Evolutionary conservation across 352 stramenopile genomes (phyloP).

Genomic region (Pythium volutum): DNA sequence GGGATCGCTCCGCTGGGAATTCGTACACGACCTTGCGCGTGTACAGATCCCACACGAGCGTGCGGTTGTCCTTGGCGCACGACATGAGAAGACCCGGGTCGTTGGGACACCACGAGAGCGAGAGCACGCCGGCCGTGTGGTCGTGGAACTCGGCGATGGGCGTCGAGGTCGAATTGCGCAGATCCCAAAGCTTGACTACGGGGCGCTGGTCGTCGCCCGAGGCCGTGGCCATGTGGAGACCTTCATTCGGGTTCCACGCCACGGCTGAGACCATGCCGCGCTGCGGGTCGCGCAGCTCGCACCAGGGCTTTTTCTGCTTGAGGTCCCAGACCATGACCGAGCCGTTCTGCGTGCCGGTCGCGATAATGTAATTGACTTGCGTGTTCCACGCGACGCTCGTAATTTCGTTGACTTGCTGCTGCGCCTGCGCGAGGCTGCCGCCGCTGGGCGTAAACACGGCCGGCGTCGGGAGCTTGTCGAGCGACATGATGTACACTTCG

Average conservation of each 20-base stretch:
- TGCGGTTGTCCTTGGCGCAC: constrained; percentile 98
- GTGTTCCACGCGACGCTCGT: constrained; percentile 97
- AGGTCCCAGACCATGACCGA: constrained; percentile 97
- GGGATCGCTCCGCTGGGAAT: constrained; percentile 74
- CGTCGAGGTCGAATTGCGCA: constrained; percentile 97
- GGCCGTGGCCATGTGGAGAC: constrained; percentile 96
- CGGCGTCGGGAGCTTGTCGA: constrained; percentile 89
- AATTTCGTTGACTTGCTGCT: constrained; percentile 82
- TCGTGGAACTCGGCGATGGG: constrained; percentile 94
- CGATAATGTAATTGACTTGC: constrained; percentile 97
- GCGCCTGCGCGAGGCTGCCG: constrained; percentile 46
- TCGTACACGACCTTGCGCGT: constrained; percentile 93
- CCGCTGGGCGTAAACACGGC: constrained; percentile 89
- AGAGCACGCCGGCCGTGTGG: constrained; percentile 95
- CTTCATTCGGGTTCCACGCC: constrained; percentile 97
- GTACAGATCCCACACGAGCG: constrained; percentile 97
- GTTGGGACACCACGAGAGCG: constrained; percentile 96
- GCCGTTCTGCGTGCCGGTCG: constrained; percentile 93
- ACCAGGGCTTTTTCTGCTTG: constrained; percentile 98
- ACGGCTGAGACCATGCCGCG: constrained; percentile 91
- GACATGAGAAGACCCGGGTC: constrained; percentile 92
- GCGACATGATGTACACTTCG: constrained; percentile 94
- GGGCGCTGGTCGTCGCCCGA: constrained; percentile 94
- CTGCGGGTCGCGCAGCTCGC: constrained; percentile 91
- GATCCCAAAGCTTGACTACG: constrained; percentile 97